Conservation (phyloP, 345 rosid species). For the Melastoma malabathricum region DNA sequence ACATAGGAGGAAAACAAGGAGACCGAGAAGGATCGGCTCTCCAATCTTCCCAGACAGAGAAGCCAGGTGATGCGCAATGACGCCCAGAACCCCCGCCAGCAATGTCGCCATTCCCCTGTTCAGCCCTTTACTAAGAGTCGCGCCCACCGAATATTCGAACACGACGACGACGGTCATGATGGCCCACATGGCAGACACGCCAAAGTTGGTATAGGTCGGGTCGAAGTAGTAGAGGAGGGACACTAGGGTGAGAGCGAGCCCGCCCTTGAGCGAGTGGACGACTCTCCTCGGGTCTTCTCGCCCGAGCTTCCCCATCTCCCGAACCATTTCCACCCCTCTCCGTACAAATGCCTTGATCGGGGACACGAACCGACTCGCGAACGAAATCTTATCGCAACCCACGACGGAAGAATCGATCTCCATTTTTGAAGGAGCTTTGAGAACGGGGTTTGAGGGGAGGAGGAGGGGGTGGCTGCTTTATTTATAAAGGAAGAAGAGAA, state of each 20-base stretch:
- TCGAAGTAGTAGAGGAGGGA: conserved; percentile 44
- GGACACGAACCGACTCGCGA: conserved; percentile 5
- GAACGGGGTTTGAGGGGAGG: too few relatives aligned
- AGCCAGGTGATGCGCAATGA: conserved; percentile 62
- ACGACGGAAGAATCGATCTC: conserved; percentile 8
- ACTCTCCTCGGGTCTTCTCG: conserved; percentile 63
- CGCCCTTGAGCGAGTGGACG: conserved; percentile 60
- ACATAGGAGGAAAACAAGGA: conserved; percentile 59
- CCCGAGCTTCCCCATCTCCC: conserved; percentile 24
- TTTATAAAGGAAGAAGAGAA: too few relatives aligned
- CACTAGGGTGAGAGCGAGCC: conserved; percentile 48
- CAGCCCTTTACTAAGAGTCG: conserved; percentile 57
- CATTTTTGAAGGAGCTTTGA: conserved; percentile 2
- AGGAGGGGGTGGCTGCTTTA: too few relatives aligned
- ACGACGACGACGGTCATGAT: conserved; percentile 74
- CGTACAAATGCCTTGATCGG: conserved; percentile 7
- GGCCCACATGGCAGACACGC: conserved; percentile 72
- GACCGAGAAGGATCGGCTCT: conserved; percentile 53
- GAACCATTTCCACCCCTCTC: conserved; percentile 9
- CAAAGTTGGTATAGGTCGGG: conserved; percentile 53
- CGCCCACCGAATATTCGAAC: conserved; percentile 76
- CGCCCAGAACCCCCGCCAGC: conserved; percentile 44
- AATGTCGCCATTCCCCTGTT: conserved; percentile 63
- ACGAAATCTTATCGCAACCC: background rate
- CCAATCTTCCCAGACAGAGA: conserved; percentile 31